A percentile compares a stretch with the other conserved stretches of the same genome.
phyloP scores from a whole-genome alignment of 169 alveolate genomes.

The Cryptosporidium meleagridis region DNA sequence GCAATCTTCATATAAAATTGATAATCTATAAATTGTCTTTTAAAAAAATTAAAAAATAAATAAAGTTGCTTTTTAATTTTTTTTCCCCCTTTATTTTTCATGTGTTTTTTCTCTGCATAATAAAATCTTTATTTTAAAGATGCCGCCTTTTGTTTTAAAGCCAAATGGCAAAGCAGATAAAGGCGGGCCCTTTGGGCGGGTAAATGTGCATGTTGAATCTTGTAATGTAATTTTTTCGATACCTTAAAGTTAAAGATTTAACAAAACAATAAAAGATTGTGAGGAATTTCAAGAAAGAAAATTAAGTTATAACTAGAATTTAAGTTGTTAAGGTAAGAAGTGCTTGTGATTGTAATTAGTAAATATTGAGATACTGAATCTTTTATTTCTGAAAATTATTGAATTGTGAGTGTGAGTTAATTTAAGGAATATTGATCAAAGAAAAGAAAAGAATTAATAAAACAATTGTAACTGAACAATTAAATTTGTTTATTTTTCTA shows the following conservation, averaged over 20 bases:
- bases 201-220: constrained; percentile 28
- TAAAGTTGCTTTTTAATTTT: neutral
- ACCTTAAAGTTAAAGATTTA: constrained; percentile 3
- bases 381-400: neutral
- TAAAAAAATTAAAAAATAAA: too few species aligned
- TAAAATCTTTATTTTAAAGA: too few species aligned
- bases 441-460: neutral
- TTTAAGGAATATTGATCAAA: neutral
- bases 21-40: neutral
- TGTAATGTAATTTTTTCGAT: constrained; percentile 13
- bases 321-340: neutral
- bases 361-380: neutral
- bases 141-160: neutral
- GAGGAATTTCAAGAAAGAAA: neutral
- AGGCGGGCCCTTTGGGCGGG: constrained; percentile 22
- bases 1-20: neutral
- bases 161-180: neutral
- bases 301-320: neutral
- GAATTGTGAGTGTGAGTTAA: neutral
- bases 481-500: neutral
- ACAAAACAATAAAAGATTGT: neutral
- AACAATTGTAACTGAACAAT: neutral
- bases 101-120: neutral
- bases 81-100: neutral
- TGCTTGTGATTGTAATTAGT: neutral